Conservation (phyloP, 2,329 filamentous ascomycete genomes). For the Fusarium mundagurra region DNA sequence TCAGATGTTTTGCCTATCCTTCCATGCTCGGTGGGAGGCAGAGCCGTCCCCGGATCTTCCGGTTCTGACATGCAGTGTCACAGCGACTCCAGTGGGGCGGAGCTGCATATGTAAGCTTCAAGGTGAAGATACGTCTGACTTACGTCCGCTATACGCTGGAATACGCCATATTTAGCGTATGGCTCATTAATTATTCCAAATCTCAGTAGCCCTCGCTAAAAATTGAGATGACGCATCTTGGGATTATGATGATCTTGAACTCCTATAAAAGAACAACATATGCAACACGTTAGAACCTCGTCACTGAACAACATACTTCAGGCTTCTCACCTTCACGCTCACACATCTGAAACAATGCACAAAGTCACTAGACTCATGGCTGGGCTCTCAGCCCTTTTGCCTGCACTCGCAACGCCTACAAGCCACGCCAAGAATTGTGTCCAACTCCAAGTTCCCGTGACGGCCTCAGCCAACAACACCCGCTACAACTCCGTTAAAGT, state of each 20-base stretch:
- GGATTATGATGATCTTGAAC: fast-evolving
- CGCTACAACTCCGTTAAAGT: background rate
- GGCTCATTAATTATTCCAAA: background rate
- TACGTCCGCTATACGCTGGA: background rate
- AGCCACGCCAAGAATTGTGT: background rate
- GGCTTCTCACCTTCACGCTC: fast-evolving
- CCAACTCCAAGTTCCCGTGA: fast-evolving
- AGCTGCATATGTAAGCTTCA: background rate
- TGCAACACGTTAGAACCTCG: fast-evolving
- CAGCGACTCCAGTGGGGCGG: background rate
- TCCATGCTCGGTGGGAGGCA: fast-evolving
- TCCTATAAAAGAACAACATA: background rate
- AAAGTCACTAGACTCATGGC: fast-evolving
- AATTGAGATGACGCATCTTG: background rate
- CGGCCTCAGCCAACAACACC: background rate
- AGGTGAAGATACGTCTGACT: background rate
- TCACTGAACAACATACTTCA: fast-evolving
- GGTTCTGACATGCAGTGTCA: background rate
- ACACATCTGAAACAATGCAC: fast-evolving
- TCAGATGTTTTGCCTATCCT: fast-evolving
- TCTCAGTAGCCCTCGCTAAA: fast-evolving
- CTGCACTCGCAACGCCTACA: background rate
- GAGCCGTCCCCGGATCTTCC: background rate
- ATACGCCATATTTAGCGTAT: background rate
- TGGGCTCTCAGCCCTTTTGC: fast-evolving